Evolutionary conservation across 768 basidiomycete species (phyloP).

Genomic region (Tremella mesenterica): DNA sequence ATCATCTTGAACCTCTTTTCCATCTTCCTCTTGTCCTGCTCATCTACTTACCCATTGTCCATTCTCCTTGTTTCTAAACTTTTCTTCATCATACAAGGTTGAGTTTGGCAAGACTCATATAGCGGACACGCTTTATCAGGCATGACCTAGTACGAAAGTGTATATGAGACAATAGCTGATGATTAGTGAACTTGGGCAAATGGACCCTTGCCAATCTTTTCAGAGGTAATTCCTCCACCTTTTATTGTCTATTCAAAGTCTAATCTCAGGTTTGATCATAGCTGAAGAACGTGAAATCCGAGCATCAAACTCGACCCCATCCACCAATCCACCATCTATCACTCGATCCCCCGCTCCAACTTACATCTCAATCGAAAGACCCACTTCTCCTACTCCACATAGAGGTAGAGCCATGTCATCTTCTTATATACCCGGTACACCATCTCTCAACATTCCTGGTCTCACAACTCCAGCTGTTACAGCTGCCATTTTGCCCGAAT

Average conservation of each 20-base stretch:
- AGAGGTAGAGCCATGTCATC: slow-evolving; percentile 37
- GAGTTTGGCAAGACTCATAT: too few species aligned
- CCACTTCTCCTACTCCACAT: slow-evolving; percentile 21
- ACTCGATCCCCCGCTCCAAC: slow-evolving; percentile 30
- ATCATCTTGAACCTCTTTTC: too few species aligned
- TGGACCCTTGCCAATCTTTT: slow-evolving; percentile 85
- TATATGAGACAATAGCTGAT: slow-evolving; percentile 6
- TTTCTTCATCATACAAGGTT: too few species aligned
- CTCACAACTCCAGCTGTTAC: slow-evolving; percentile 56
- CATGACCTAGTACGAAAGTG: neutral
- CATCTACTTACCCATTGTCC: too few species aligned
- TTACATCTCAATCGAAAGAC: slow-evolving; percentile 37
- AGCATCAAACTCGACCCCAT: slow-evolving; percentile 9
- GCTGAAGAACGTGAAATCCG: slow-evolving; percentile 36
- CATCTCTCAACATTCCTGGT: slow-evolving; percentile 46
- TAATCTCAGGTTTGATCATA: slow-evolving; percentile 29
- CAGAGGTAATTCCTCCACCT: slow-evolving; percentile 45
- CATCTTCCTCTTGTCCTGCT: too few species aligned
- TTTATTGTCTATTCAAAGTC: neutral
- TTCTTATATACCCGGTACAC: slow-evolving; percentile 17
- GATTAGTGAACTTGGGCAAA: slow-evolving; percentile 78
- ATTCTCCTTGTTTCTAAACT: too few species aligned
- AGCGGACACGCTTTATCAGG: too few species aligned
- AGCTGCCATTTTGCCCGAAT: slow-evolving; percentile 47
- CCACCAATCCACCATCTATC: slow-evolving; percentile 12